phyloP scores from a whole-genome alignment of 768 basidiomycete genomes.

The Pulveroboletus sp. region DNA sequence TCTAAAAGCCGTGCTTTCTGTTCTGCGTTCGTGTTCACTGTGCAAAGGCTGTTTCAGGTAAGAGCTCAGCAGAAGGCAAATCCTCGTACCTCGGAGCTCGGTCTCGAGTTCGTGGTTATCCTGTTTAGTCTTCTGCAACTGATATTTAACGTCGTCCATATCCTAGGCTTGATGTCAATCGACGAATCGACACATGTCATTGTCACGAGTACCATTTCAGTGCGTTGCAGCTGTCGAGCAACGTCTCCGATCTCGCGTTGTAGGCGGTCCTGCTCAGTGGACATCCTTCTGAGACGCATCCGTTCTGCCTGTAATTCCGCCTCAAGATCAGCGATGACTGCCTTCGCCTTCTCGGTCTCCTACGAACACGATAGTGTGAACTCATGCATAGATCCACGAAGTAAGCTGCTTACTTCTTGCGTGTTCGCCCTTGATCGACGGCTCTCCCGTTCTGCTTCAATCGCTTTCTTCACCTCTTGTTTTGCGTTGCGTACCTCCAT shows the following conservation, averaged over 20 bases:
- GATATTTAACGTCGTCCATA: slow-evolving; percentile 70
- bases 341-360: slow-evolving; percentile 70
- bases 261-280: slow-evolving; percentile 56
- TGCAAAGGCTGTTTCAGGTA: background rate
- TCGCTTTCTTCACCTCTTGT: slow-evolving; percentile 50
- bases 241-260: slow-evolving; percentile 65
- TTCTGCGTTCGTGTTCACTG: slow-evolving; percentile 63
- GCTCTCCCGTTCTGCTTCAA: slow-evolving; percentile 47
- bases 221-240: slow-evolving; percentile 58
- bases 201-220: slow-evolving; percentile 52
- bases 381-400: background rate
- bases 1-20: slow-evolving; percentile 71
- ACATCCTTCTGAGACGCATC: slow-evolving; percentile 54
- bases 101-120: slow-evolving; percentile 70
- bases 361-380: slow-evolving; percentile 23
- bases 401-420: slow-evolving; percentile 44
- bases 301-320: slow-evolving; percentile 68
- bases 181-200: background rate
- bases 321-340: slow-evolving; percentile 65
- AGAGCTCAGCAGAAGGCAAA: background rate
- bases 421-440: slow-evolving; percentile 47
- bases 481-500: slow-evolving; percentile 53
- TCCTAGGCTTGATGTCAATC: slow-evolving; percentile 43
- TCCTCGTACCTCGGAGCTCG: slow-evolving; percentile 62
- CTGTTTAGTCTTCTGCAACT: slow-evolving; percentile 64